phyloP scores from a whole-genome alignment of 108 stramenopile species.

The Cylindrotheca fusiformis region DNA sequence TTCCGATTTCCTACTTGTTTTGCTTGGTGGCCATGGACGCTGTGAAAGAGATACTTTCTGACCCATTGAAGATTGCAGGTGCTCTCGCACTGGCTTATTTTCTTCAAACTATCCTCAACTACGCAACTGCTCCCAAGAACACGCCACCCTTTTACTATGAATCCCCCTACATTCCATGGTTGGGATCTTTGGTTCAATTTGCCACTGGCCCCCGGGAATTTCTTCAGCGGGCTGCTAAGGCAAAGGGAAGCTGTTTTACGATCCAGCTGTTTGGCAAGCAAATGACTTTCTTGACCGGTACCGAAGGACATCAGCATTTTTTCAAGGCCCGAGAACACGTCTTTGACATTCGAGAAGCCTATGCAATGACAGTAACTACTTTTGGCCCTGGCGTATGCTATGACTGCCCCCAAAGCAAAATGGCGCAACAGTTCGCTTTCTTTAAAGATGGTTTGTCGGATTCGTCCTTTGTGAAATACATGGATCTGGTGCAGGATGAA shows the following conservation, averaged over 20 bases:
- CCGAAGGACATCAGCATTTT: constrained; percentile 67
- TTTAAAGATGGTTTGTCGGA: constrained; percentile 51
- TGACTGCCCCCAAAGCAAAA: constrained; percentile 58
- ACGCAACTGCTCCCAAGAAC: constrained; percentile 10
- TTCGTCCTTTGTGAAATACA: constrained; percentile 46
- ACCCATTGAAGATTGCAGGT: constrained; percentile 13
- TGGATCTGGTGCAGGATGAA: constrained; percentile 63
- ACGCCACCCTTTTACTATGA: constrained; percentile 28
- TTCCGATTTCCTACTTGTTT: too few relatives aligned
- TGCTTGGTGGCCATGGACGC: too few relatives aligned
- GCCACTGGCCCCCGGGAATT: constrained; percentile 22
- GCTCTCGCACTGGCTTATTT: constrained; percentile 8
- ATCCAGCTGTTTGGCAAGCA: constrained; percentile 46
- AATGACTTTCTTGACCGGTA: constrained; percentile 74
- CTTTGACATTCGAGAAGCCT: constrained; percentile 55
- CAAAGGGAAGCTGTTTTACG: constrained; percentile 26
- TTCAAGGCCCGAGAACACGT: constrained; percentile 56
- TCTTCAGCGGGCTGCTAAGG: constrained; percentile 17
- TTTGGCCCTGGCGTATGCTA: constrained; percentile 68
- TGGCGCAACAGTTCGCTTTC: constrained; percentile 62
- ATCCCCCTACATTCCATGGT: constrained; percentile 27
- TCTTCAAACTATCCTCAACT: constrained; percentile 4
- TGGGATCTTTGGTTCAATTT: constrained; percentile 25
- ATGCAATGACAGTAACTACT: constrained; percentile 68
- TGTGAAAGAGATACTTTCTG: neutral